A percentile compares a stretch with the other conserved stretches of the same genome.
Evolutionary conservation across 2,329 filamentous ascomycete species (phyloP).

Genomic region (Fusarium bactridioides): DNA sequence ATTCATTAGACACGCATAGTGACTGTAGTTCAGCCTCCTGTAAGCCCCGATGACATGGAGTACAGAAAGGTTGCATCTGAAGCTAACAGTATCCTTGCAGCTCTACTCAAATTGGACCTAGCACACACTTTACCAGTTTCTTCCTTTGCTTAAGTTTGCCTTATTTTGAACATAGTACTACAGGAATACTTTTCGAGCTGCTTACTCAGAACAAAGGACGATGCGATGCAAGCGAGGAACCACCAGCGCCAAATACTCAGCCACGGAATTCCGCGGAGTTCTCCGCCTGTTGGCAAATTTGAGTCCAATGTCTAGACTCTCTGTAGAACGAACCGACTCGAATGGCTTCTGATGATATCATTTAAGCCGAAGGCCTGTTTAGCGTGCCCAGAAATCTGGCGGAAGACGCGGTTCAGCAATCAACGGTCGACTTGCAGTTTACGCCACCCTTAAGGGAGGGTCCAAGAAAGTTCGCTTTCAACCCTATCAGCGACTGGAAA

Average conservation of each 20-base stretch:
- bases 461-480: too few relatives aligned
- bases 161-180: rapidly evolving
- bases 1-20: rapidly evolving
- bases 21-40: neutral
- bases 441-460: neutral
- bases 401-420: neutral
- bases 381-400: neutral
- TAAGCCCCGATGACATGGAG: neutral
- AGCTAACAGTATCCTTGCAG: neutral
- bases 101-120: neutral
- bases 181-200: too few relatives aligned
- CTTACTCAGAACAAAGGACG: neutral
- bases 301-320: rapidly evolving
- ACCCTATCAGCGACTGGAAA: neutral
- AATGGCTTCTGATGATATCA: neutral
- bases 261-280: too few relatives aligned
- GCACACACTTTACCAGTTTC: rapidly evolving
- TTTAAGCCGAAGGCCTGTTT: neutral
- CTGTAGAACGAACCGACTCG: rapidly evolving
- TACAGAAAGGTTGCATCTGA: neutral
- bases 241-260: too few relatives aligned
- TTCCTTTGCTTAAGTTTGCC: rapidly evolving
- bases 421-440: neutral
- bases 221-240: too few relatives aligned
- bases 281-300: neutral